Evolutionary conservation across 768 basidiomycete genomes (phyloP).

Genomic region (Boletus huronensis): DNA sequence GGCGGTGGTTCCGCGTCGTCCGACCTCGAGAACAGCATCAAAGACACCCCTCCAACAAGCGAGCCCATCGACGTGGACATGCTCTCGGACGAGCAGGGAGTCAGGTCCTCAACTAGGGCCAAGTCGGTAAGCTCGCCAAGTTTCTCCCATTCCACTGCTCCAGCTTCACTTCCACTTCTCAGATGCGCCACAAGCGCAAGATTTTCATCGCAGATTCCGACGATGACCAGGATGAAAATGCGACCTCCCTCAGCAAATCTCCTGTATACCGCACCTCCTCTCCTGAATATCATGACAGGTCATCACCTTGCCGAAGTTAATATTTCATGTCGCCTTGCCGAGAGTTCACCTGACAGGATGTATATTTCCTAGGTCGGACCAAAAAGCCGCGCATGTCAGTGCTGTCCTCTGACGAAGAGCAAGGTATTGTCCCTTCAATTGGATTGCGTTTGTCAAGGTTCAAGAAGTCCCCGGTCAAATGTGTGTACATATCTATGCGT

Average conservation of each 20-base stretch:
- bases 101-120: conserved; percentile 35
- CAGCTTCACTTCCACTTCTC: neutral
- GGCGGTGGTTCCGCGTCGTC: conserved; percentile 42
- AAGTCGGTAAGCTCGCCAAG: conserved; percentile 31
- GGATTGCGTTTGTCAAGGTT: conserved; percentile 59
- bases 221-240: conserved; percentile 42
- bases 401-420: conserved; percentile 46
- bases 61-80: conserved; percentile 77
- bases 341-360: conserved; percentile 1
- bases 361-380: conserved; percentile 34
- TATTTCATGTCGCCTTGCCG: neutral
- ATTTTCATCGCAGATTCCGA: conserved; percentile 68
- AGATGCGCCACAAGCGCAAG: conserved; percentile 62
- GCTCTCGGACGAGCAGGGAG: conserved; percentile 45
- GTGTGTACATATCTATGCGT: conserved; percentile 31
- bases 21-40: conserved; percentile 44
- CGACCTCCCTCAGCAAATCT: conserved; percentile 1
- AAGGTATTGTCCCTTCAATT: conserved; percentile 46
- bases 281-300: conserved; percentile 23
- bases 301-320: conserved; percentile 28
- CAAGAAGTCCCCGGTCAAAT: conserved; percentile 58
- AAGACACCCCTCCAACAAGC: conserved; percentile 72
- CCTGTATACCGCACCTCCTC: conserved; percentile 27
- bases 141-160: neutral
- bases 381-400: conserved; percentile 64